phyloP scores from a whole-genome alignment of 805 yeast genomes.

The Pichia thaimueangensis region DNA sequence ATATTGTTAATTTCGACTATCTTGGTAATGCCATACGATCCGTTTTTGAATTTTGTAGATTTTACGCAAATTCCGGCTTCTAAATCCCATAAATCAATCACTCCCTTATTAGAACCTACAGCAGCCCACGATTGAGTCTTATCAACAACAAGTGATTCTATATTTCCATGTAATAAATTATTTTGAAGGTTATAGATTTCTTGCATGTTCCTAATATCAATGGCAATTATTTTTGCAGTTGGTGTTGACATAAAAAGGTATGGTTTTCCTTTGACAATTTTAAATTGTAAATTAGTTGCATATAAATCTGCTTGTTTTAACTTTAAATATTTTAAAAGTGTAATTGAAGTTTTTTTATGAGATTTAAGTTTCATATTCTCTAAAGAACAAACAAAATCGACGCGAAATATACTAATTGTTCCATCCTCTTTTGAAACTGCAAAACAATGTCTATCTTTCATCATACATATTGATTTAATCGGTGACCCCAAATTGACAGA shows the following conservation, averaged over 20 bases:
- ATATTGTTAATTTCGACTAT: constrained; percentile 39
- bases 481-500: constrained; percentile 43
- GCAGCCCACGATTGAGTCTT: constrained; percentile 52
- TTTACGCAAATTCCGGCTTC: constrained; percentile 56
- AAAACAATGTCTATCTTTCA: constrained; percentile 51
- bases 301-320: constrained; percentile 32
- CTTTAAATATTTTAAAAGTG: constrained; percentile 35
- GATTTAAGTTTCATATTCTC: constrained; percentile 5
- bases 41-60: constrained; percentile 49
- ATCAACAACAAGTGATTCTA: constrained; percentile 55
- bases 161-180: constrained; percentile 60
- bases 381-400: constrained; percentile 24
- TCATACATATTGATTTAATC: constrained; percentile 43
- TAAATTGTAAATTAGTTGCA: constrained; percentile 39
- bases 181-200: constrained; percentile 38
- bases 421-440: constrained; percentile 50
- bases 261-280: constrained; percentile 34
- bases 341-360: constrained; percentile 17
- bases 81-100: constrained; percentile 75
- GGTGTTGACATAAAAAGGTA: constrained; percentile 48
- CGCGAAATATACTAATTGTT: constrained; percentile 35
- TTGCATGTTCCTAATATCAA: constrained; percentile 57
- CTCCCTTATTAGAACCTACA: constrained; percentile 70
- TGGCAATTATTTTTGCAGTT: constrained; percentile 40
- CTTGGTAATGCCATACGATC: constrained; percentile 40